These are phyloP conservation scores for Selaginella tamariscina DNA, from an alignment of 75 land plant genomes.

Conservation along the genomic window DNA sequence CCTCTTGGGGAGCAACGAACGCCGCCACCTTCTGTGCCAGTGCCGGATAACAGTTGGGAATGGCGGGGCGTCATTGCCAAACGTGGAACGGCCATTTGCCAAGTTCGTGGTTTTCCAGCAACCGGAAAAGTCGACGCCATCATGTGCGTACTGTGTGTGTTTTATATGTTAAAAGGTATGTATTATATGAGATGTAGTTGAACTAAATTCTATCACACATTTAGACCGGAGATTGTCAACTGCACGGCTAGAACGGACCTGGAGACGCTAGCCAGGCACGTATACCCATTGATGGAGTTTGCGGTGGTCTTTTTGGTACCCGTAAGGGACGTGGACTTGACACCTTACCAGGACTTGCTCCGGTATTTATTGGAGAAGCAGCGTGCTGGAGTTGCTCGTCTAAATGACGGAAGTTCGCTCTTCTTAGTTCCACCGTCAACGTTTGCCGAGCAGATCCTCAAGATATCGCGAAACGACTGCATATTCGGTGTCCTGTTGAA, in stretches of 20 bases:
- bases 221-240: conserved; percentile 79
- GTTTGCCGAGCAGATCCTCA: conserved; percentile 60
- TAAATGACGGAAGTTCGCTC: conserved; percentile 74
- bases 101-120: conserved; percentile 62
- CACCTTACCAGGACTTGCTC: conserved; percentile 80
- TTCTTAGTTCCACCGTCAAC: conserved; percentile 96
- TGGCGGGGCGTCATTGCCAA: conserved; percentile 97
- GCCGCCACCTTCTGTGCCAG: not conserved
- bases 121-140: conserved; percentile 53
- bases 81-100: conserved; percentile 79
- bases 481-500: conserved; percentile 84
- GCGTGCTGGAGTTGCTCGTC: conserved; percentile 88
- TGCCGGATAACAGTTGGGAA: conserved; percentile 25
- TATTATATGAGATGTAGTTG: not conserved
- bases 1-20: not conserved
- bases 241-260: conserved; percentile 83
- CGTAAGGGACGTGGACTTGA: conserved; percentile 70
- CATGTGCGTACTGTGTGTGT: conserved; percentile 43
- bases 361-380: conserved; percentile 57
- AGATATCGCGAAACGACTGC: conserved; percentile 59
- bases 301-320: conserved; percentile 76
- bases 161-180: not conserved
- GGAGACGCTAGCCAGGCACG: conserved; percentile 70
- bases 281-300: conserved; percentile 68
- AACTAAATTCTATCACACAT: conserved; percentile 12